phyloP scores from a whole-genome alignment of 805 yeast species.

The Metschnikowia lochheadii region DNA sequence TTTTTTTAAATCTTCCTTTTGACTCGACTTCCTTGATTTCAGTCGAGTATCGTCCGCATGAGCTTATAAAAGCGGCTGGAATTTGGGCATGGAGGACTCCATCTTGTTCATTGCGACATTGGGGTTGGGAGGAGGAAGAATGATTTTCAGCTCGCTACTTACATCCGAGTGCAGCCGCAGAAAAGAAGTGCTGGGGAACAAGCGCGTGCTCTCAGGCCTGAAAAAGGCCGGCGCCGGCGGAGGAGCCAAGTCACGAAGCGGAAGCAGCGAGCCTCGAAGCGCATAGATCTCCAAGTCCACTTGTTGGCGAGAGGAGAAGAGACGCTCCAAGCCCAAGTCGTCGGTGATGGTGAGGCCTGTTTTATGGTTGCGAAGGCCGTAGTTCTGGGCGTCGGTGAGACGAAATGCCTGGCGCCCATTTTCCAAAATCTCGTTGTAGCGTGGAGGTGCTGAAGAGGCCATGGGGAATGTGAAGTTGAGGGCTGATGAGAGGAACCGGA shows the following conservation, averaged over 20 bases:
- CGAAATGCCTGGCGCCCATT: slow-evolving; percentile 73
- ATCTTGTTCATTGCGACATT: background rate
- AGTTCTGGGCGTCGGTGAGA: slow-evolving; percentile 19
- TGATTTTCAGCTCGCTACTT: slow-evolving; percentile 13
- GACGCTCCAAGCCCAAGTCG: slow-evolving; percentile 37
- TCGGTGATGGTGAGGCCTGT: slow-evolving; percentile 26
- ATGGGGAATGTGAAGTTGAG: slow-evolving; percentile 66
- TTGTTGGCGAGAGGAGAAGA: slow-evolving; percentile 27
- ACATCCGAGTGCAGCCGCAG: slow-evolving; percentile 32
- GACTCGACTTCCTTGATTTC: background rate
- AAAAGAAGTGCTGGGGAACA: slow-evolving; percentile 17
- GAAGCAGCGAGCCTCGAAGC: slow-evolving; percentile 10
- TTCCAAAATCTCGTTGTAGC: slow-evolving; percentile 68
- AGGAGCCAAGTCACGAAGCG: slow-evolving; percentile 1
- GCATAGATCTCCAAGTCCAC: slow-evolving; percentile 38
- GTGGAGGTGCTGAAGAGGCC: slow-evolving; percentile 72
- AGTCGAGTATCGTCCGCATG: background rate
- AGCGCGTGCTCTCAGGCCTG: slow-evolving; percentile 1
- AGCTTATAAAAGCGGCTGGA: slow-evolving; percentile 14
- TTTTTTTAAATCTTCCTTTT: background rate
- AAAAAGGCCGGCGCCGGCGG: background rate
- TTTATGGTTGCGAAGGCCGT: slow-evolving; percentile 26
- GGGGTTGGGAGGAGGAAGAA: slow-evolving; percentile 9
- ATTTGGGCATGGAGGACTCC: slow-evolving; percentile 12
- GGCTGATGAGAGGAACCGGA: slow-evolving; percentile 50